Conservation (phyloP, 2,329 filamentous ascomycete genomes). For the Alternaria rosae region DNA sequence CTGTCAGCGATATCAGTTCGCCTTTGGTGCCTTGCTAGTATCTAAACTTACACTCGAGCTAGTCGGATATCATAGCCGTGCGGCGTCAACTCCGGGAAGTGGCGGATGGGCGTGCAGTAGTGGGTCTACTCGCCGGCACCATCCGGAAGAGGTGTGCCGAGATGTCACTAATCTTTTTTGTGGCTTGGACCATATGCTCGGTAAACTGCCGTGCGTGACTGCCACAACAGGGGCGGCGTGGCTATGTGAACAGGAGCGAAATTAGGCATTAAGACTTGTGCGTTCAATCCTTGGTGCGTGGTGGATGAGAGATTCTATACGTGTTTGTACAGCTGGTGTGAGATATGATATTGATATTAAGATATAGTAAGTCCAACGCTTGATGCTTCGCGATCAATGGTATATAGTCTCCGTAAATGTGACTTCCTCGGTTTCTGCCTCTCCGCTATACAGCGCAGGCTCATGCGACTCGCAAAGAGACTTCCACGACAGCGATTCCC, state of each 20-base stretch:
- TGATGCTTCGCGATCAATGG: not conserved
- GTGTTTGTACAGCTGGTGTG: not conserved
- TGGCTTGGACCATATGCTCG: not conserved
- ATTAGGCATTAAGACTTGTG: not conserved
- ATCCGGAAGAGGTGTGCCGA: not conserved
- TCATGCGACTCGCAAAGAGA: not conserved
- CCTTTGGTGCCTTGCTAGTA: not conserved
- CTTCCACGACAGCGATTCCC: not conserved
- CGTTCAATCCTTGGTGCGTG: not conserved
- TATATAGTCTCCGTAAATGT: not conserved
- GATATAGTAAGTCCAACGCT: not conserved
- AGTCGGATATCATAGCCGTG: not conserved
- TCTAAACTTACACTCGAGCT: not conserved
- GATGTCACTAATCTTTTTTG: not conserved
- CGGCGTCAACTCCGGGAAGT: not conserved
- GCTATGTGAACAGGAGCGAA: not conserved
- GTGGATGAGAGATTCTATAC: not conserved
- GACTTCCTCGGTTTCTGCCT: not conserved
- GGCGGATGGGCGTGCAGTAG: not conserved
- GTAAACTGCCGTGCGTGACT: too few relatives aligned
- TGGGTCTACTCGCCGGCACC: not conserved
- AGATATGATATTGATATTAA: not conserved
- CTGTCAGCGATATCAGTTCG: not conserved
- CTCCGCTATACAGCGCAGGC: not conserved
- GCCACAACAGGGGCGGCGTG: not conserved